Percentiles rank a stretch among this genome's conserved stretches.
Evolutionary conservation across 2,329 filamentous ascomycete genomes (phyloP).

Genomic region (Penicillium expansum): DNA sequence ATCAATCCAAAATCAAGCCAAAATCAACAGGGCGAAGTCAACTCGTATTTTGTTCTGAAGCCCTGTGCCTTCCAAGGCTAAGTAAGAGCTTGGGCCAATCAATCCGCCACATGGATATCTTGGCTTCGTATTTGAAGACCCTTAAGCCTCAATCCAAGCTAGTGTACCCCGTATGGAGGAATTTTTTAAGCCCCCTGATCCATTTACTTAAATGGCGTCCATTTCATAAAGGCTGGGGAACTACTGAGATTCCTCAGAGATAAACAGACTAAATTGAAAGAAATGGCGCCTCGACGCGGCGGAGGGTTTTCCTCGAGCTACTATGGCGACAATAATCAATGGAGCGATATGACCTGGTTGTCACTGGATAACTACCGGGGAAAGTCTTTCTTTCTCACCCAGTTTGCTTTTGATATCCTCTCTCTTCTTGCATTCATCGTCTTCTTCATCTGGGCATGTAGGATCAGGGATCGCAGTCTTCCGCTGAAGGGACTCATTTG

Average conservation of each 20-base stretch:
- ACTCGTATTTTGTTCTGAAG: background rate
- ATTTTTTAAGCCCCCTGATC: background rate
- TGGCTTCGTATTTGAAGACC: constrained; percentile 3
- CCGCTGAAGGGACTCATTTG: constrained; percentile 13
- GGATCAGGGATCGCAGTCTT: constrained; percentile 15
- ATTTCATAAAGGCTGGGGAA: background rate
- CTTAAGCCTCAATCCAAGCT: constrained; percentile 1
- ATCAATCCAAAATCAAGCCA: too few species aligned
- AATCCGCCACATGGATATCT: background rate
- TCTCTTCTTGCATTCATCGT: constrained; percentile 16
- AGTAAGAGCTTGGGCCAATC: background rate
- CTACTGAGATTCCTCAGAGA: too few species aligned
- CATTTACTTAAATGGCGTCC: background rate
- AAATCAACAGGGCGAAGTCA: background rate
- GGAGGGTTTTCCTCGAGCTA: constrained; percentile 1
- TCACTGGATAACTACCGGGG: background rate
- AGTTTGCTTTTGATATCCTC: constrained; percentile 20
- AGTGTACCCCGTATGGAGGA: background rate
- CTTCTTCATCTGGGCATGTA: constrained; percentile 20
- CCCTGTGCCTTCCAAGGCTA: background rate
- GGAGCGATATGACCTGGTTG: constrained; percentile 4
- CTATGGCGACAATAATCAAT: background rate
- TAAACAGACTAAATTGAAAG: background rate
- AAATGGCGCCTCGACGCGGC: constrained; percentile 18
- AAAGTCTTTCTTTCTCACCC: constrained; percentile 3